These are phyloP conservation scores for Lachnellula arida DNA, from an alignment of 2,329 filamentous ascomycete species.

Conservation along the genomic window DNA sequence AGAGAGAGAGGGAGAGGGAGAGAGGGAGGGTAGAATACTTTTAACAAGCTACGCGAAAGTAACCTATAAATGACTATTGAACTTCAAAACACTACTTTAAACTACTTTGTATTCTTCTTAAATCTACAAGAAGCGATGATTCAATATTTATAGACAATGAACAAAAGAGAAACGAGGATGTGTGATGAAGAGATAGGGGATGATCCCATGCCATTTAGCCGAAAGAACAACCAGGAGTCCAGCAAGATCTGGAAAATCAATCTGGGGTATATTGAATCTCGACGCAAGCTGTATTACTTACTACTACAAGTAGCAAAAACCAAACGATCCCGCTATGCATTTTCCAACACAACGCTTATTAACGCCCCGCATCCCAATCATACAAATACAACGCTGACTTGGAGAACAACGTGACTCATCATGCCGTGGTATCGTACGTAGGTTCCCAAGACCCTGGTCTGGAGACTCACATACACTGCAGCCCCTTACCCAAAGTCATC, in stretches of 20 bases:
- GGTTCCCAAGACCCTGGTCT: not conserved
- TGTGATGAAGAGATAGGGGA: too few species aligned
- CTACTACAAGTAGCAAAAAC: not conserved
- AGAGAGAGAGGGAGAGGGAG: too few species aligned
- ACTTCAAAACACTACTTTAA: too few species aligned
- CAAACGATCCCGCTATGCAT: not conserved
- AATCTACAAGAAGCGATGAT: too few species aligned
- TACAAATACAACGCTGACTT: slow-evolving; percentile 4
- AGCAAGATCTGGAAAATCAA: not conserved
- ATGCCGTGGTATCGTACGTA: slow-evolving; percentile 2
- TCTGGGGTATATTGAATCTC: not conserved
- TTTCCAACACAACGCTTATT: not conserved
- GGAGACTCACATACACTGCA: slow-evolving; percentile 18
- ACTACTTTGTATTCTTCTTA: too few species aligned
- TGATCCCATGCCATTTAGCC: too few species aligned
- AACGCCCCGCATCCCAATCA: not conserved
- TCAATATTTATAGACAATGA: too few species aligned
- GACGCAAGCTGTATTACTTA: not conserved
- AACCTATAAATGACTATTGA: too few species aligned
- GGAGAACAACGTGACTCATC: not conserved
- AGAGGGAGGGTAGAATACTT: too few species aligned
- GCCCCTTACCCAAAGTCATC: slow-evolving; percentile 41
- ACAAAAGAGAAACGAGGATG: too few species aligned
- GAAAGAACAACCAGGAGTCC: not conserved
- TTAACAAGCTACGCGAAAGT: too few species aligned